phyloP scores from a whole-genome alignment of 2,329 filamentous ascomycete genomes.

The Penicillium expansum region DNA sequence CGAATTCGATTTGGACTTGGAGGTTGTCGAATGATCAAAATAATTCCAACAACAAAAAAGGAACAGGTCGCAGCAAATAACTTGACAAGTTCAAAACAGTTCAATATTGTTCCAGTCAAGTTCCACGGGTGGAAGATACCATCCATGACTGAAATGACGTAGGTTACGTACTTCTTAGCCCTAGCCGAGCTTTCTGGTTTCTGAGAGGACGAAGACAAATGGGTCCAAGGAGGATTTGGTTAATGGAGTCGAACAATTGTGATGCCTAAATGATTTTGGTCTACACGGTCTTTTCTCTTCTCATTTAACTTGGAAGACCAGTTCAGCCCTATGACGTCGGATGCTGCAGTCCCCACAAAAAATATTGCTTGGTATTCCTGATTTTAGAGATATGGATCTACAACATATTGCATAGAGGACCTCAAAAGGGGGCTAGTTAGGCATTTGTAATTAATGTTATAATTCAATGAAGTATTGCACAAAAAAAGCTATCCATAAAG shows the following conservation, averaged over 20 bases:
- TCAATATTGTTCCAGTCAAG: background rate
- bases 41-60: background rate
- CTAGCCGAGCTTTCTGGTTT: background rate
- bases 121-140: background rate
- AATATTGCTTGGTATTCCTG: background rate
- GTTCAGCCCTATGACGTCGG: constrained; percentile 9
- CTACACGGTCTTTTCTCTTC: too few species aligned
- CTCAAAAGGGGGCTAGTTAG: background rate
- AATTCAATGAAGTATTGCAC: background rate
- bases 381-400: too few species aligned
- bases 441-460: background rate
- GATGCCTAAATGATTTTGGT: background rate
- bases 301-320: background rate
- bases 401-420: background rate
- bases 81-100: background rate
- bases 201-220: background rate
- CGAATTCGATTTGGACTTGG: constrained; percentile 14
- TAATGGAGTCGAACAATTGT: background rate
- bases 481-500: background rate
- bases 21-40: constrained; percentile 8
- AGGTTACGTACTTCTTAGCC: background rate
- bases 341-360: background rate
- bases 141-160: constrained; percentile 5
- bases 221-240: background rate
- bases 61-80: background rate